phyloP scores from a whole-genome alignment of 2,329 filamentous ascomycete genomes.

The Ascochyta rabiei region DNA sequence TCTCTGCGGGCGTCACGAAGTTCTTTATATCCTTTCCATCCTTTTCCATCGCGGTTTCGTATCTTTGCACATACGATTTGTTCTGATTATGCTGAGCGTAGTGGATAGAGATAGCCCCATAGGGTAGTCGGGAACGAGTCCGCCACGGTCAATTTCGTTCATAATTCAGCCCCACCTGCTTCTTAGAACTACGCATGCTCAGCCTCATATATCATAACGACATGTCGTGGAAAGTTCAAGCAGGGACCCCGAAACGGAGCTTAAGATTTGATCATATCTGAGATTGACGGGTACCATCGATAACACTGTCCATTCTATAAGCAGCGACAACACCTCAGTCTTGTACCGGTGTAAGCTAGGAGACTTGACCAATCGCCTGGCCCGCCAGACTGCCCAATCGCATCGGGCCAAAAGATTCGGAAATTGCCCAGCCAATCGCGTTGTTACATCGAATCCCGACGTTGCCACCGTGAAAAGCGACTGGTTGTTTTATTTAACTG shows the following conservation, averaged over 20 bases:
- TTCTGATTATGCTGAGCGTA: background rate
- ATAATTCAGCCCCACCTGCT: background rate
- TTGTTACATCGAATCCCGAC: background rate
- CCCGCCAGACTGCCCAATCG: background rate
- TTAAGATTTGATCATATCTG: too few relatives aligned
- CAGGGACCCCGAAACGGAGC: too few relatives aligned
- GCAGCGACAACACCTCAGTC: too few relatives aligned
- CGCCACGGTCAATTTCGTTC: background rate
- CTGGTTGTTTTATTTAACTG: too few relatives aligned
- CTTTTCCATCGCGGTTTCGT: background rate
- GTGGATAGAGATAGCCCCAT: background rate
- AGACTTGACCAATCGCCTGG: constrained; percentile 5
- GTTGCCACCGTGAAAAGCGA: too few relatives aligned
- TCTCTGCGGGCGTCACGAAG: background rate
- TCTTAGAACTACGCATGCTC: background rate
- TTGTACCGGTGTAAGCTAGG: background rate
- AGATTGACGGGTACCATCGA: too few relatives aligned
- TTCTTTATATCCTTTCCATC: background rate
- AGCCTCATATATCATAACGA: background rate
- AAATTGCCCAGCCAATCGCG: background rate
- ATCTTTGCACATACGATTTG: background rate
- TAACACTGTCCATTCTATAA: too few relatives aligned
- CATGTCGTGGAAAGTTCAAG: background rate
- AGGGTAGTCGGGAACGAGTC: constrained; percentile 5
- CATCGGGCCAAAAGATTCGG: background rate